Base-by-base conservation (phyloP, 2,329 filamentous ascomycete species). In the Mycosphaerella arachidis region DNA sequence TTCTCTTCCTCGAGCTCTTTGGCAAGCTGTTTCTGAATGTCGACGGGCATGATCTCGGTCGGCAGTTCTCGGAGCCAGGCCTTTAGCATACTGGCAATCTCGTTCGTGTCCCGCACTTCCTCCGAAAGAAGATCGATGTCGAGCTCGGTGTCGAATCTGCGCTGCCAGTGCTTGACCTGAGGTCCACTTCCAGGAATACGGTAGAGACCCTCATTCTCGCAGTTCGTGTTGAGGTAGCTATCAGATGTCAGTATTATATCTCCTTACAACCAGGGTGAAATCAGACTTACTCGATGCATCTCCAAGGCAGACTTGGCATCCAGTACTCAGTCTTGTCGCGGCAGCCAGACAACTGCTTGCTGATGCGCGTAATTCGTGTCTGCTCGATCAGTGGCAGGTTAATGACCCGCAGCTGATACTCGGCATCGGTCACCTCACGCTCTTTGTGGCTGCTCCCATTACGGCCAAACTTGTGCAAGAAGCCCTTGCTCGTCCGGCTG, bases 281-380 rank as follows among this genome's bases (percentile, higher is more conserved):
- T 16, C 8, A 48, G 16, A 78, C 82, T 71, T 77, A 86, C 81
- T 97, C 93, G 66, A 97, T 97, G 60, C 92, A 95, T 64, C 93
- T 84, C 89, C 93, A 97, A 0, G 93, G 92, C 60, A 97, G 87
- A 6, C 92, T 90, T 12, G 93, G 93, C 92, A 97, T 96, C 93
- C 93, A 97, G 72, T 95, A 97, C 71, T 97, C 93, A 0, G 93
- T 97, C 80, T 97, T 97, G 72, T 97, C 93, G 63, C 88, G 85
- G 9, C 92, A 96, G 62, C 90, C 86, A 71, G 95, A 91, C 48
- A 97, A 79, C 31, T 89, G 86, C 75, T 93, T 95, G 7, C 92
- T 95, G 72, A 97, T 97, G 64, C 93, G 85, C 0, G 93, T 97
- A 64, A 87, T 81, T n/a, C 93, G 86, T 6, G 92, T 92, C 76